Conservation (phyloP, 1,139 yeast genomes). For the Geotrichum histeridarum region DNA sequence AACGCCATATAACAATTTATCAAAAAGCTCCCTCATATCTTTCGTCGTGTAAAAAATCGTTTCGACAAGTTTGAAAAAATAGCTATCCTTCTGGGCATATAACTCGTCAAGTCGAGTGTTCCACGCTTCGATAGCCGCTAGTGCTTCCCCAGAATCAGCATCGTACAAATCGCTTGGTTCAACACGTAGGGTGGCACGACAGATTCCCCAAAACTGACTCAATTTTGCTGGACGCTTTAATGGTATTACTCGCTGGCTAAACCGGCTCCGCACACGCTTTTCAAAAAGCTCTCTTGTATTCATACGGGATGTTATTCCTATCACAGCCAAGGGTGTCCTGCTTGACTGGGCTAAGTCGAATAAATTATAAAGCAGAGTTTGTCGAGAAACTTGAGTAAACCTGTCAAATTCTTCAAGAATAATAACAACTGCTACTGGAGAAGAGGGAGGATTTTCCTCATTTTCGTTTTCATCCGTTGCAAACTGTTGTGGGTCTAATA, state of each 20-base stretch:
- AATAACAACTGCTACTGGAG: slow-evolving; percentile 58
- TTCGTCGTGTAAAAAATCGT: slow-evolving; percentile 56
- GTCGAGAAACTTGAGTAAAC: slow-evolving; percentile 60
- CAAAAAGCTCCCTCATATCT: slow-evolving; percentile 54
- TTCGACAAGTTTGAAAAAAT: slow-evolving; percentile 39
- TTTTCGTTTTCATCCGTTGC: slow-evolving; percentile 34
- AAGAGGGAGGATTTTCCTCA: slow-evolving; percentile 13
- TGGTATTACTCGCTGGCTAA: slow-evolving; percentile 70
- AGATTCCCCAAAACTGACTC: slow-evolving; percentile 36
- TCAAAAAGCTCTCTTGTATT: slow-evolving; percentile 78
- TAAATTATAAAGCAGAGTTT: slow-evolving; percentile 76
- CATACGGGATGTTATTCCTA: slow-evolving; percentile 73
- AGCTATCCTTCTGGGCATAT: slow-evolving; percentile 32
- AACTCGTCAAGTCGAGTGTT: slow-evolving; percentile 22
- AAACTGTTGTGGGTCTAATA: slow-evolving; percentile 35
- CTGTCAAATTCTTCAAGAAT: slow-evolving; percentile 80
- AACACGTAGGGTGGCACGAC: slow-evolving; percentile 22
- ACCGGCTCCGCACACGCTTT: slow-evolving; percentile 84
- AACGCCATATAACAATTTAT: slow-evolving; percentile 48
- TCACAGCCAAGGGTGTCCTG: slow-evolving; percentile 68
- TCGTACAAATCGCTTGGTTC: not conserved
- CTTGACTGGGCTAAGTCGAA: slow-evolving; percentile 77
- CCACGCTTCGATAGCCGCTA: slow-evolving; percentile 14
- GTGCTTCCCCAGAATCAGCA: not conserved
- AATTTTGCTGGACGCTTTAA: slow-evolving; percentile 48